A percentile compares a stretch with the other conserved stretches of the same genome.
Evolutionary conservation across 768 basidiomycete genomes (phyloP).

Genomic region (Mycena crocata): DNA sequence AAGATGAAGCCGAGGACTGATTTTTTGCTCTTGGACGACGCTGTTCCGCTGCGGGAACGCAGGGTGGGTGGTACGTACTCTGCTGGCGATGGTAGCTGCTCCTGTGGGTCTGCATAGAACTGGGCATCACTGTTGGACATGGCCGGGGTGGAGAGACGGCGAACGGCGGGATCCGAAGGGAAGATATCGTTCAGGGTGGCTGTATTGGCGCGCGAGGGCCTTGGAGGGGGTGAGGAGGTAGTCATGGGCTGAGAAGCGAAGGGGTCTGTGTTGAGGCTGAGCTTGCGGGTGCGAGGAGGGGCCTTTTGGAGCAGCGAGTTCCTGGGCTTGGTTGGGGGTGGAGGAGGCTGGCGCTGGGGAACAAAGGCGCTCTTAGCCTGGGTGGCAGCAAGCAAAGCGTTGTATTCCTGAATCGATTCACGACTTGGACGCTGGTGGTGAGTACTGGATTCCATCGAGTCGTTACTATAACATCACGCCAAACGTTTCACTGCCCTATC

Average conservation of each 20-base stretch:
- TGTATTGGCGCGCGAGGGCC: conserved; percentile 88
- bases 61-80: conserved; percentile 37
- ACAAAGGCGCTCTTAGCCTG: conserved; percentile 56
- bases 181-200: conserved; percentile 84
- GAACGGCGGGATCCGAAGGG: conserved; percentile 56
- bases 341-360: conserved; percentile 52
- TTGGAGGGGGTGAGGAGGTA: conserved; percentile 70
- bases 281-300: conserved; percentile 64
- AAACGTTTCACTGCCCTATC: neutral
- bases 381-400: conserved; percentile 73
- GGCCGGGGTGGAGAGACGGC: conserved; percentile 65
- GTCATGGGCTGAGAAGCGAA: conserved; percentile 36
- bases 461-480: conserved; percentile 4
- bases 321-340: conserved; percentile 57
- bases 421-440: conserved; percentile 67
- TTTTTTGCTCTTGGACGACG: conserved; percentile 63
- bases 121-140: conserved; percentile 48
- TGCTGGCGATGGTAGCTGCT: conserved; percentile 35
- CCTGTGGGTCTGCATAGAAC: conserved; percentile 58
- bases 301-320: conserved; percentile 68
- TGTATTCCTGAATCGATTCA: conserved; percentile 82
- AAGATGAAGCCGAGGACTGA: conserved; percentile 85
- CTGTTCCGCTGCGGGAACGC: conserved; percentile 62
- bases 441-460: conserved; percentile 7
- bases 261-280: conserved; percentile 57